These are phyloP conservation scores for Herpetomonas samuelpessoai DNA, from an alignment of 208 protist genomes.

Conservation along the genomic window DNA sequence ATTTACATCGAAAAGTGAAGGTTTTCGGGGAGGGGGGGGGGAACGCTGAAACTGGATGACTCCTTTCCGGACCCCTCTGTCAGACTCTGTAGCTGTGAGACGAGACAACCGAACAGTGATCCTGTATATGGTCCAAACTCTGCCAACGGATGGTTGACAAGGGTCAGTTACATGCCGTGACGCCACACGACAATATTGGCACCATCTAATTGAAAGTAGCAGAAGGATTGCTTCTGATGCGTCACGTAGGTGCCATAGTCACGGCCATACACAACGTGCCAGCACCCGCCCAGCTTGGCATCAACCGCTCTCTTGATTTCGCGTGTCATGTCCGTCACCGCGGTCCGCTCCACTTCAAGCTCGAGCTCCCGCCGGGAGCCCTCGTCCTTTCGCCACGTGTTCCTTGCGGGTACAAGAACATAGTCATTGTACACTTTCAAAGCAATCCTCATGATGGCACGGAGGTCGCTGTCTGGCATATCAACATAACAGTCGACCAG, in stretches of 20 bases:
- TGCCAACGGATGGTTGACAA: no score
- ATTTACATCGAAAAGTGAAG: no score
- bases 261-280: conserved; percentile 83
- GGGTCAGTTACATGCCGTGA: conserved; percentile 47
- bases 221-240: conserved; percentile 64
- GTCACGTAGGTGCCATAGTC: conserved; percentile 83
- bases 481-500: conserved; percentile 54
- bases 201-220: conserved; percentile 79
- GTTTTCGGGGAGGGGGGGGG: no score
- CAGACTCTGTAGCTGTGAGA: no score
- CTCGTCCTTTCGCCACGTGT: conserved; percentile 84
- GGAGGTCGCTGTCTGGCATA: conserved; percentile 49
- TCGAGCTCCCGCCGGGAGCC: conserved; percentile 69
- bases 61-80: no score
- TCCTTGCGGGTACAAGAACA: conserved; percentile 70
- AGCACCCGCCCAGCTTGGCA: conserved; percentile 58
- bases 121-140: no score
- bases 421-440: conserved; percentile 64
- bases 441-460: conserved; percentile 63
- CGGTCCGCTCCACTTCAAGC: conserved; percentile 74
- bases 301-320: conserved; percentile 61
- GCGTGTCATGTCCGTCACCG: conserved; percentile 54
- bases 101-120: no score
- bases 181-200: conserved; percentile 81
- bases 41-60: no score